Base-by-base conservation (phyloP, 306 rosid species). In the Oxytropis ochrocephala region DNA sequence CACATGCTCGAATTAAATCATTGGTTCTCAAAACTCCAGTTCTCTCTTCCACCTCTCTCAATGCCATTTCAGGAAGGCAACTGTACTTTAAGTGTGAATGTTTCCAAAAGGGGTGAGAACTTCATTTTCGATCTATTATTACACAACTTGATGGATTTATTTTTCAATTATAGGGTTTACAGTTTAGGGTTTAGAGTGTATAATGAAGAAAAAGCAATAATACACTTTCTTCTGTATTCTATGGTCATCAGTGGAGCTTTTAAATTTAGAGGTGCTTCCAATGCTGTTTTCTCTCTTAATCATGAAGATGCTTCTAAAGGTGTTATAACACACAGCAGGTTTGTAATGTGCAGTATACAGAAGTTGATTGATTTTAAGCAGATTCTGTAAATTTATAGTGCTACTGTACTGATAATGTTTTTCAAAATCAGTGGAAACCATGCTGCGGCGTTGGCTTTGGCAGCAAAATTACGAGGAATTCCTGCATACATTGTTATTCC, bases 251-350 rank as follows among this genome's bases (percentile, higher is more conserved):
- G 96, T 42, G 98, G 97, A 55, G 91, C 96, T 74, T 93, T 88
- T 66, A 93, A 90, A 80, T 88, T 93, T 67, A 86, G 98, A 85
- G 98, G 98, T 52, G 97, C 94, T 64, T 77, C 86, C 91, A 90
- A 90, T 88, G 97, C 97, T 27, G 91, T 93, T 46, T 88, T 79
- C 79, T 90, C 98, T 64, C 94, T 93, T 30, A 74, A 72, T 55
- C 83, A 90, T 71, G 80, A 56, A 29, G 81, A 93, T 56, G 98
- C 94, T 73, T 80, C 87, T 33, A 93, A 85, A 76, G 98, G 98
- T 64, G 98, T 90, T 57, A 74, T 86, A 66, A 93, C 98, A 42
- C 98, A 90, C 85, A 93, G 97, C 96, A 93, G 98, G 97, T 93
- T 68, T 70, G 52, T 49, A 74, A 70, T 49, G 6, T 55, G 63